phyloP scores from a whole-genome alignment of 805 yeast species.

The Schwanniomyces sp. region DNA sequence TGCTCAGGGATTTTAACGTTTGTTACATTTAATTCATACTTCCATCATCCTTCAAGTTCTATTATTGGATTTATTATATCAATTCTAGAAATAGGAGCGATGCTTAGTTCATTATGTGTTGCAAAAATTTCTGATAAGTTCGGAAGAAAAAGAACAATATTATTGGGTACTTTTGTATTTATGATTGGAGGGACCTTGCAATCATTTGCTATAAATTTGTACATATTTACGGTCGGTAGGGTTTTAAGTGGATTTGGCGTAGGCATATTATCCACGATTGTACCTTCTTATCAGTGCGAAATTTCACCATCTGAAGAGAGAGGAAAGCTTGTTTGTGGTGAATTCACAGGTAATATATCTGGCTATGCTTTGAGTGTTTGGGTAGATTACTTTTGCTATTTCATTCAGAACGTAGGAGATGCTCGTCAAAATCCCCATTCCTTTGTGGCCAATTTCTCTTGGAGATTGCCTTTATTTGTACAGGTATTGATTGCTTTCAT shows the following conservation, averaged over 20 bases:
- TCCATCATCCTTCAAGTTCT: conserved; percentile 70
- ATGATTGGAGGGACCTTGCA: conserved; percentile 79
- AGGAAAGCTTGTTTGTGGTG: conserved; percentile 82
- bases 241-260: conserved; percentile 84
- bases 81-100: conserved; percentile 84
- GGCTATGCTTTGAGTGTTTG: conserved; percentile 85
- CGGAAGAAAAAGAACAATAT: conserved; percentile 78
- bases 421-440: conserved; percentile 34
- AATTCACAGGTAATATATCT: conserved; percentile 80
- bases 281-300: conserved; percentile 86
- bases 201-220: conserved; percentile 55
- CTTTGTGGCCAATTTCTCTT: conserved; percentile 48
- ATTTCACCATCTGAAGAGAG: conserved; percentile 85
- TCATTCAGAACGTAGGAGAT: conserved; percentile 51
- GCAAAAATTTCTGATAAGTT: conserved; percentile 75
- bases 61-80: conserved; percentile 86
- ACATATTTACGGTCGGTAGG: conserved; percentile 68
- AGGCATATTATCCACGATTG: conserved; percentile 79
- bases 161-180: conserved; percentile 76
- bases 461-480: conserved; percentile 78
- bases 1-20: conserved; percentile 85
- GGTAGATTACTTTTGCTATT: conserved; percentile 80
- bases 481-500: conserved; percentile 74
- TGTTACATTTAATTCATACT: conserved; percentile 64
- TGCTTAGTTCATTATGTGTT: conserved; percentile 73